phyloP scores from a whole-genome alignment of 192 early-diverging fungal species.

The Piromyces finnis region DNA sequence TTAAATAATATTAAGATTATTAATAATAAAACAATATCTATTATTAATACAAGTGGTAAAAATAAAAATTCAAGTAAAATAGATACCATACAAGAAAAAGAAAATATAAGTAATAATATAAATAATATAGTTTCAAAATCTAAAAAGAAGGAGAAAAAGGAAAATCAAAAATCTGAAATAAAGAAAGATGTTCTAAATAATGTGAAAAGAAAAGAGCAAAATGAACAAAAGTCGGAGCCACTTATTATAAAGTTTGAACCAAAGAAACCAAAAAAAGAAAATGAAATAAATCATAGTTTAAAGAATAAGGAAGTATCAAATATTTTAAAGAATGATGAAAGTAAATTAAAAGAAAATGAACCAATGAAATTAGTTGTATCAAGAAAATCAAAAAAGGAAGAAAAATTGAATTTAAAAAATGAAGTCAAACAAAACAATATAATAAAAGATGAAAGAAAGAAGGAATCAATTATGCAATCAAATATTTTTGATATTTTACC shows the following conservation, averaged over 20 bases:
- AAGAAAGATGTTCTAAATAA: not conserved
- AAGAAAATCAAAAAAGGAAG: not conserved
- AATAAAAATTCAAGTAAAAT: not conserved
- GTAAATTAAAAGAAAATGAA: not conserved
- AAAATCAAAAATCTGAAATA: not conserved
- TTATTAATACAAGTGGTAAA: not conserved
- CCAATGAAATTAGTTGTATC: not conserved
- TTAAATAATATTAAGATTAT: no score
- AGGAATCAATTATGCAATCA: not conserved
- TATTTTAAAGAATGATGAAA: no score
- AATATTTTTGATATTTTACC: not conserved
- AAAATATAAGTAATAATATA: not conserved
- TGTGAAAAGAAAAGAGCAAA: no score
- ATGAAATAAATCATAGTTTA: no score
- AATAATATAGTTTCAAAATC: not conserved
- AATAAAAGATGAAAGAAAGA: not conserved
- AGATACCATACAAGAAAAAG: not conserved
- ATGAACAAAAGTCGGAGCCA: not conserved
- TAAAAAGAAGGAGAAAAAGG: not conserved
- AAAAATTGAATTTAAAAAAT: not conserved
- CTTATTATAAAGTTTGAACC: not conserved
- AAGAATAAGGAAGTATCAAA: no score
- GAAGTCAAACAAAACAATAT: not conserved
- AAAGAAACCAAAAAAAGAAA: not conserved
- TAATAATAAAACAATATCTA: no score